Conservation (phyloP, 1,284 basidiomycete species). For the Ustilago bromivora region DNA sequence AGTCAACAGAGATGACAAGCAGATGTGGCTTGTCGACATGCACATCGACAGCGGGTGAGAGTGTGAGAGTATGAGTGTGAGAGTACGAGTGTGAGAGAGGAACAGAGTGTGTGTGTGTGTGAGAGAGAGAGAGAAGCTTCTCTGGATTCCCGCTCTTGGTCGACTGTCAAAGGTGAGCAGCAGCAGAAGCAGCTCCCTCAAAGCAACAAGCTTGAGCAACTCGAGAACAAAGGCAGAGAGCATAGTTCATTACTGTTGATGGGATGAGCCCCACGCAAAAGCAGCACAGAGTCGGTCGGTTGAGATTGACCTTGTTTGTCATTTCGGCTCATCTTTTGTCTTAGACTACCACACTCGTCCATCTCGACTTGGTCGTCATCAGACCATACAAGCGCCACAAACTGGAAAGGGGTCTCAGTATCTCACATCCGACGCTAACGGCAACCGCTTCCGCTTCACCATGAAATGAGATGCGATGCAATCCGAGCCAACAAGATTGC, state of each 20-base stretch:
- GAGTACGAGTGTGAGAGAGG: no score
- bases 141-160: neutral
- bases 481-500: neutral
- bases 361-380: neutral
- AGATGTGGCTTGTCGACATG: slow-evolving; percentile 14
- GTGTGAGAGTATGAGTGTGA: neutral
- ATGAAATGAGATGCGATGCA: neutral
- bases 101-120: neutral
- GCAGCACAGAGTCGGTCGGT: neutral
- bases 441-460: neutral
- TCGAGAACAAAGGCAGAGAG: slow-evolving; percentile 1
- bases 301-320: neutral
- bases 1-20: slow-evolving; percentile 9
- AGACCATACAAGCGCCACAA: neutral
- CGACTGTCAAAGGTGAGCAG: neutral
- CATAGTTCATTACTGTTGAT: no score
- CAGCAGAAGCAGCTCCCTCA: neutral
- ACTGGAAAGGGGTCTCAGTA: neutral
- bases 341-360: neutral
- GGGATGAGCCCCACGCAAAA: slow-evolving; percentile 2
- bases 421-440: no score
- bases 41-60: neutral
- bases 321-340: slow-evolving; percentile 1
- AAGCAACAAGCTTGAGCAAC: neutral
- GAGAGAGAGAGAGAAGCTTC: neutral